Evolutionary conservation across 257 asterid species (phyloP).

Genomic region (Solanum paucissectum): DNA sequence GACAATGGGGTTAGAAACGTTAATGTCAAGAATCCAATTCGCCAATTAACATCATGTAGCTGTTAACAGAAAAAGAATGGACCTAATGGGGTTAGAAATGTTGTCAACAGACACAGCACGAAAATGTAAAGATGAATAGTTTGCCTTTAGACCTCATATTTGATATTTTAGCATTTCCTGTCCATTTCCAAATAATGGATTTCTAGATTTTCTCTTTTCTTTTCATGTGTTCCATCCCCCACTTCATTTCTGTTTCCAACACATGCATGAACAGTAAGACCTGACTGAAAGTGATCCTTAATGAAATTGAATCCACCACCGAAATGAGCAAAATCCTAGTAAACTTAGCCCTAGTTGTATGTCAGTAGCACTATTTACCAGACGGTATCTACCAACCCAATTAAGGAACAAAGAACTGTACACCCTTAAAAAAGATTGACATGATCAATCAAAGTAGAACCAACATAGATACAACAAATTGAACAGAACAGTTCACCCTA

Average conservation of each 20-base stretch:
- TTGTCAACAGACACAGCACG: not conserved
- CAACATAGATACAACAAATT: not conserved
- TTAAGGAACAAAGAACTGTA: not conserved
- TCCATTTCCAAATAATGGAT: not conserved
- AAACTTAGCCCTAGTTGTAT: not conserved
- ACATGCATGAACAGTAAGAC: not conserved
- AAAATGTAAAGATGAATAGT: not conserved
- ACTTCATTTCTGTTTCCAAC: not conserved
- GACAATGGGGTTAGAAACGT: not conserved
- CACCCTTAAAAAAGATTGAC: not conserved
- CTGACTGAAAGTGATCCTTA: not conserved
- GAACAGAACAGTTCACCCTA: not conserved
- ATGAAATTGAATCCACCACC: not conserved
- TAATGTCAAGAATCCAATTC: not conserved
- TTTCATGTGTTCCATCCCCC: not conserved
- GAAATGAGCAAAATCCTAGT: not conserved
- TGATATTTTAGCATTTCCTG: not conserved
- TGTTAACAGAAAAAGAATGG: not conserved
- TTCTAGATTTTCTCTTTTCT: not conserved
- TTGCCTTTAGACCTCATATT: not conserved
- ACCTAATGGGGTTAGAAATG: not conserved
- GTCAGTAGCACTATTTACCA: not conserved
- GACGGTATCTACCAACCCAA: not conserved
- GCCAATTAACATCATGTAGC: not conserved
- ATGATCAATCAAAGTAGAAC: not conserved